These are phyloP conservation scores for Rhamnella rubrinervis DNA, from an alignment of 331 rosid genomes.

Conservation along the genomic window DNA sequence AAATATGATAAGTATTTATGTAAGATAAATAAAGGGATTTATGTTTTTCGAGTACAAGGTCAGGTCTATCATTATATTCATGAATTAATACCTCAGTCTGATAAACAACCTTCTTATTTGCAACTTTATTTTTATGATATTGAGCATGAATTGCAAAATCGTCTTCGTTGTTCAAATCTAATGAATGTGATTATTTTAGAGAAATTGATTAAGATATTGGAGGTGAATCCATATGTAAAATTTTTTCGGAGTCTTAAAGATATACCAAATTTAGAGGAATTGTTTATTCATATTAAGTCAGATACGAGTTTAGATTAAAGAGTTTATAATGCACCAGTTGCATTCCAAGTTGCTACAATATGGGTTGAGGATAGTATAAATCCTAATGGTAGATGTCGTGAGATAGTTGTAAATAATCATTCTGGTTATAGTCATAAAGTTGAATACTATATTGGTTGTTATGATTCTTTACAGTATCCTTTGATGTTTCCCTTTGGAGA, in stretches of 20 bases:
- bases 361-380: not conserved
- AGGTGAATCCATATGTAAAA: not conserved
- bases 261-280: not conserved
- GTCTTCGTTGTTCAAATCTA: not conserved
- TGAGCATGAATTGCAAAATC: not conserved
- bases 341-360: not conserved
- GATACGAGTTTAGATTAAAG: not conserved
- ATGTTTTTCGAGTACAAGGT: not conserved
- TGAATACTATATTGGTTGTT: not conserved
- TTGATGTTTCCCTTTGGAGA: constrained; percentile 6
- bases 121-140: constrained; percentile 8
- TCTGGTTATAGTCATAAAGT: not conserved
- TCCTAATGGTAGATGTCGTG: not conserved
- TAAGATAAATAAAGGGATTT: not conserved
- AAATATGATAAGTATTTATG: not conserved
- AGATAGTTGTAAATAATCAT: not conserved
- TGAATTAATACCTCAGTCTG: no score
- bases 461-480: constrained; percentile 7
- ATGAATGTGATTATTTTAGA: not conserved
- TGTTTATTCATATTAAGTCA: not conserved
- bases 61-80: not conserved
- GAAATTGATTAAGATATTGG: no score
- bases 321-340: not conserved
- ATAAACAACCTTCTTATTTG: not conserved
- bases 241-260: not conserved